Base-by-base conservation (phyloP, 2,329 filamentous ascomycete genomes). In the Pseudogymnoascus sp. region DNA sequence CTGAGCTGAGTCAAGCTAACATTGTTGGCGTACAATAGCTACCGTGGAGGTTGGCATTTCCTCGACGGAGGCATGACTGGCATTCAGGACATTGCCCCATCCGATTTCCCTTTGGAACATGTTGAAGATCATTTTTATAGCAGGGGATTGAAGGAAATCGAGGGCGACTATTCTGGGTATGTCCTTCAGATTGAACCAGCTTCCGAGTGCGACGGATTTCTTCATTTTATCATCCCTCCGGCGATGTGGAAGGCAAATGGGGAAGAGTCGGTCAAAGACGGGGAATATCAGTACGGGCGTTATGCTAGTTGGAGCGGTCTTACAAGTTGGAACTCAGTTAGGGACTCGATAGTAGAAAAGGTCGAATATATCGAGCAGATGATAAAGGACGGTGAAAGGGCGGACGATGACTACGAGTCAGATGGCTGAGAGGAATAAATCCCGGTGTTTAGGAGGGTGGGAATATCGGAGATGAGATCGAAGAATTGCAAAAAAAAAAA, bases 1-100 rank as follows among this genome's bases (percentile, higher is more conserved):
- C n/a, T 14, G 6, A 16, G 5, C 25, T 35, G 37, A 35, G 2
- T 14, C 3, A 23, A 23, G 55, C 21, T 40, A 31, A 23, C 14
- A 40, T 9, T 7, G 11, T 21, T 59, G 28, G 14, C 8, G 21
- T 49, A 28, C 8, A 49, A 38, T 33, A 65, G 65, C 4, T 65
- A 64, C 58, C 52, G 61, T 52, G 64, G 65, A 52, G 64, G 65
- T 0, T 63, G 41, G 12, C 59, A 65, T 38, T 61, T 66, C 33
- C 59, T 66, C 11, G 60, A 12, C 6, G 65, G 65, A 38, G 65
- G 64, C 3, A 61, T 66, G 9, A 41, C 25, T 11, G 65, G 65
- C 14, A 64, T 63, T n/a, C 37, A 64, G 8, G 18, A 33, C 28
- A 31, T 31, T 31, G 28, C 8, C 28, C 28, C 28, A 9, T 31